A percentile compares a stretch with the other conserved stretches of the same genome.
Evolutionary conservation across 768 basidiomycete species (phyloP).

Genomic region (Leccinum arenicola): DNA sequence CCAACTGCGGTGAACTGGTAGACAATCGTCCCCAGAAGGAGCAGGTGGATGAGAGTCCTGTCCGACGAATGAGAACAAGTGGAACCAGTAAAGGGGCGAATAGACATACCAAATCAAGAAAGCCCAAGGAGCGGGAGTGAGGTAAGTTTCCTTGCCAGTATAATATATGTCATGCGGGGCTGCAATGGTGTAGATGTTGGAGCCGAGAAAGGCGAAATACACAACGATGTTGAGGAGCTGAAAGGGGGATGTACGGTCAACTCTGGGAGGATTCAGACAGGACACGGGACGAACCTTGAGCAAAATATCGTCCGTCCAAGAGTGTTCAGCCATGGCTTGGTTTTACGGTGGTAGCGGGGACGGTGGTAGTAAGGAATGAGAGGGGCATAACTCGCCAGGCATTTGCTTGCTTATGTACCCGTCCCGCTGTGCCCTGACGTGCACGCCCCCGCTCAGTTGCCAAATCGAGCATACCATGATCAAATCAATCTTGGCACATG

Average conservation of each 20-base stretch:
- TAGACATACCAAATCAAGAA: constrained; percentile 79
- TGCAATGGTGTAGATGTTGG: constrained; percentile 84
- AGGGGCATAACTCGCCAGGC: constrained; percentile 9
- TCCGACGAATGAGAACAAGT: constrained; percentile 15
- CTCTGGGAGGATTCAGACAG: not conserved
- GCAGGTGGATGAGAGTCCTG: constrained; percentile 85
- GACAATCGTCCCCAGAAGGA: constrained; percentile 87
- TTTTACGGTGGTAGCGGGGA: not conserved
- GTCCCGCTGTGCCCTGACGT: constrained; percentile 16
- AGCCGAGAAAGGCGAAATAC: constrained; percentile 85
- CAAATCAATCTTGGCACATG: not conserved
- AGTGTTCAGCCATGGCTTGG: constrained; percentile 46
- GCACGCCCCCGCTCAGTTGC: constrained; percentile 15
- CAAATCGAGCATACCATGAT: constrained; percentile 5
- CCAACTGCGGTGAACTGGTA: constrained; percentile 84
- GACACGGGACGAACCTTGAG: constrained; percentile 57
- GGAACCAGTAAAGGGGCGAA: not conserved
- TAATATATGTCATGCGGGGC: constrained; percentile 71
- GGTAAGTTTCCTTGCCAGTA: constrained; percentile 79
- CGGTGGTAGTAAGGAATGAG: constrained; percentile 15
- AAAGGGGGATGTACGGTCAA: not conserved
- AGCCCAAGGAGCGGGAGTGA: constrained; percentile 93
- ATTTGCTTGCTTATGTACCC: constrained; percentile 32
- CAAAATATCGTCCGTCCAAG: constrained; percentile 76
- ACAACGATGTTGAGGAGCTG: constrained; percentile 78